A percentile compares a stretch with the other conserved stretches of the same genome.
These are phyloP conservation scores for Diaporthe ampelina DNA, from an alignment of 2,329 filamentous ascomycete species.

Conservation along the genomic window DNA sequence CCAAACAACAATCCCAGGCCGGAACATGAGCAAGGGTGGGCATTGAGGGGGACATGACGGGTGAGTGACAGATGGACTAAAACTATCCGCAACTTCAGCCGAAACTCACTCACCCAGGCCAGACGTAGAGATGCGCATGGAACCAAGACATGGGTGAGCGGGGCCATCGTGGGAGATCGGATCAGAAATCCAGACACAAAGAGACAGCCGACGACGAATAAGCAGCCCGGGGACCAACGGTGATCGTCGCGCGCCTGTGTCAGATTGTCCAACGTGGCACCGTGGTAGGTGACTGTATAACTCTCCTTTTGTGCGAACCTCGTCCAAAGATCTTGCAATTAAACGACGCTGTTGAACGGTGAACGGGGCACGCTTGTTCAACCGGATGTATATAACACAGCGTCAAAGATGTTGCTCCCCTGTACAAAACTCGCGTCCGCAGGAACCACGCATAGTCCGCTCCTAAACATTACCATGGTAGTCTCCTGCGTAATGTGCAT, in stretches of 20 bases:
- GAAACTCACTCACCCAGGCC: constrained; percentile 32
- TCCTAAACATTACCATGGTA: constrained; percentile 11
- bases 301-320: constrained; percentile 34
- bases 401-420: constrained; percentile 25
- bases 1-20: neutral
- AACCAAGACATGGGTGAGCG: constrained; percentile 36
- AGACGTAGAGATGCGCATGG: constrained; percentile 31
- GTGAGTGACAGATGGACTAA: constrained; percentile 22
- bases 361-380: constrained; percentile 10
- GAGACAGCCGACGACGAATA: constrained; percentile 26
- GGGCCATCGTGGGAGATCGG: constrained; percentile 11
- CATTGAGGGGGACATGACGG: constrained; percentile 14
- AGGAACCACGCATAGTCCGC: constrained; percentile 21
- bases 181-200: constrained; percentile 26
- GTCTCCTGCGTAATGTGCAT: constrained; percentile 32
- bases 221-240: constrained; percentile 30
- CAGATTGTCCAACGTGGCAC: constrained; percentile 37
- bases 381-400: constrained; percentile 41
- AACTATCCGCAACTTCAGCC: constrained; percentile 40
- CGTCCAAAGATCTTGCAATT: constrained; percentile 42
- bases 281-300: neutral
- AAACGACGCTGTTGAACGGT: constrained; percentile 39
- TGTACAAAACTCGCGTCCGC: constrained; percentile 34
- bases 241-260: constrained; percentile 38
- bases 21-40: neutral